These are phyloP conservation scores for Pichia sp. DNA, from an alignment of 1,139 yeast species.

Conservation along the genomic window DNA sequence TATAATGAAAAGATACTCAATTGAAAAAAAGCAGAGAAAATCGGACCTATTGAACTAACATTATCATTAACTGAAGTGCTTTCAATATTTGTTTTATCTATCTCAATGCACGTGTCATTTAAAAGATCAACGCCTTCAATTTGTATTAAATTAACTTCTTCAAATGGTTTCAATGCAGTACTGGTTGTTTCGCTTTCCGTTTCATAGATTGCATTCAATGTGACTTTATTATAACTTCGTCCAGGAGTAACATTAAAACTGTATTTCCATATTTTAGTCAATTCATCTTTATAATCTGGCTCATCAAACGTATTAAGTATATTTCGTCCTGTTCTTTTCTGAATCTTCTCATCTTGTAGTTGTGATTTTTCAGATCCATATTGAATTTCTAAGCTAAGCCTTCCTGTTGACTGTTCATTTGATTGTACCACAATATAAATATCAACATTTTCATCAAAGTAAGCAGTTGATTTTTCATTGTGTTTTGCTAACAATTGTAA, in stretches of 20 bases:
- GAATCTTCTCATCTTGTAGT: neutral
- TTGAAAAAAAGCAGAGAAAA: slow-evolving; percentile 9
- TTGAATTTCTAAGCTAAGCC: slow-evolving; percentile 16
- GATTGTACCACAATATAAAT: slow-evolving; percentile 15
- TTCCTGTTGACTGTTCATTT: slow-evolving; percentile 4
- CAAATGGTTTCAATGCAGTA: slow-evolving; percentile 15
- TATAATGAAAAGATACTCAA: slow-evolving; percentile 45
- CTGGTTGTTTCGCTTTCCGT: slow-evolving; percentile 12
- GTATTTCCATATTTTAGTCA: slow-evolving; percentile 14
- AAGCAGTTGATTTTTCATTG: slow-evolving; percentile 14
- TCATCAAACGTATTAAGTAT: slow-evolving; percentile 1
- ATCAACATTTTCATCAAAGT: slow-evolving; percentile 22
- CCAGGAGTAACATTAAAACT: slow-evolving; percentile 17
- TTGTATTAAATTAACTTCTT: slow-evolving; percentile 8
- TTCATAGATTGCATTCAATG: slow-evolving; percentile 22
- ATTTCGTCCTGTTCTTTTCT: neutral
- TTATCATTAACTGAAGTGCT: neutral
- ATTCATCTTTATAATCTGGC: slow-evolving; percentile 5
- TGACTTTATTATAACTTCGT: slow-evolving; percentile 18
- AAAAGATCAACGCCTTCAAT: slow-evolving; percentile 14
- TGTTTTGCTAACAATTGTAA: too few species aligned
- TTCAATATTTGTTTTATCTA: neutral
- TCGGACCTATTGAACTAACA: neutral
- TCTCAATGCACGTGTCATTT: neutral
- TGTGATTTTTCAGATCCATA: slow-evolving; percentile 3